Evolutionary conservation across 192 early-diverging fungal species (phyloP), one percentile per base, ranked within the genome.

Genomic region (Coemansia sp.): DNA sequence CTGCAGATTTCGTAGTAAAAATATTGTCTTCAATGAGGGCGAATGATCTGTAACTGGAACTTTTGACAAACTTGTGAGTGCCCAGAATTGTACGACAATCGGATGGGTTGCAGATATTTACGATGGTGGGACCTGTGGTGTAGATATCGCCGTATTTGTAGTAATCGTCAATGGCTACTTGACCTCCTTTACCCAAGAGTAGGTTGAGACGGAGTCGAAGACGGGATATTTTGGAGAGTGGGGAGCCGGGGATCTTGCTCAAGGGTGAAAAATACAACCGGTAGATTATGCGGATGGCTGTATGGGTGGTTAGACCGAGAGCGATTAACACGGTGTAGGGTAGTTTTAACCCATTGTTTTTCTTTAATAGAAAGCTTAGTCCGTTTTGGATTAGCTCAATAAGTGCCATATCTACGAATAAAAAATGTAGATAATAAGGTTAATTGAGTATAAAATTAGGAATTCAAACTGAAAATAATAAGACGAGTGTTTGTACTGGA

Each of bases 21-120:
- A 73, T 82, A 18, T 69, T 77, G 16, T 69, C 67, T 31, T 81
- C 78, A 66, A 75, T 69, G 48, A 73, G 55, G 5, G 50, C 62
- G 3, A 73, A 50, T n/a, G 64, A 65, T n/a, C 31, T 31, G 66
- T 80, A 80, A 30, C 63, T 17, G 14, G 20, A 28, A 36, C 56
- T 60, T 51, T 80, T 80, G 45, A 32, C 36, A 20, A 75, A 80
- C 22, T 40, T 7, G 54, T 75, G 58, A 30, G 59, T 72, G 57
- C 66, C 55, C 28, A 79, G 64, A 33, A 79, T 31, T 34, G 36
- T 10, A 31, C 64, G 59, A 45, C 68, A 73, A 61, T 79, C 76
- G 5, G 66, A 65, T 3, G 73, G 73, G 31, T 80, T 40, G 52
- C 78, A 71, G 30, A 80, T 56, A 0, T 62, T 63, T 4, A 80